These are phyloP conservation scores for Vachellia collinsii DNA, from an alignment of 306 rosid genomes.

Conservation along the genomic window DNA sequence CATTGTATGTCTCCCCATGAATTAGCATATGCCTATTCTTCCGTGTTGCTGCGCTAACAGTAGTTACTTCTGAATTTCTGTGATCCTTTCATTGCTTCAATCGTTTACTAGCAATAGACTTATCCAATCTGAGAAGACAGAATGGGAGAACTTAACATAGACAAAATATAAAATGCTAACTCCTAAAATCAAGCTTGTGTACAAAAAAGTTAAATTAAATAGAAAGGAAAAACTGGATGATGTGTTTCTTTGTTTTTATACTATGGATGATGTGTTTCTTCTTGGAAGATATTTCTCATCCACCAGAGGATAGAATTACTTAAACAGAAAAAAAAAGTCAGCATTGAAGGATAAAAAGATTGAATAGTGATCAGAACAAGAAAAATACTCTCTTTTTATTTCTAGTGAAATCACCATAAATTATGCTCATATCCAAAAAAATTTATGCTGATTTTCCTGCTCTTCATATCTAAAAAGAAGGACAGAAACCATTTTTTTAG, in stretches of 20 bases:
- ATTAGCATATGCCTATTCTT: not conserved
- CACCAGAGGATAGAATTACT: not conserved
- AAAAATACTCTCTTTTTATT: too few species aligned
- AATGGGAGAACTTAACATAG: not conserved
- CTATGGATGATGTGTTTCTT: slow-evolving; percentile 19
- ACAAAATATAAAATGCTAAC: slow-evolving; percentile 10
- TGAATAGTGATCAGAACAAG: too few species aligned
- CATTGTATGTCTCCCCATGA: not conserved
- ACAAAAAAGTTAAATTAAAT: slow-evolving; percentile 4
- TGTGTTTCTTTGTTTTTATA: too few species aligned
- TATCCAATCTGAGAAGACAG: slow-evolving; percentile 42
- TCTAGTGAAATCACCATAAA: too few species aligned
- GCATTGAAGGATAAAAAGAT: too few species aligned
- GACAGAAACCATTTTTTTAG: not conserved
- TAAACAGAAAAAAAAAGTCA: too few species aligned
- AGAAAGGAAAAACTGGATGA: not conserved
- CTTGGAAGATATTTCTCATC: slow-evolving; percentile 6
- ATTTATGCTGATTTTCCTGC: not conserved
- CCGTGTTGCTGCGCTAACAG: not conserved
- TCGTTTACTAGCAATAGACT: slow-evolving; percentile 51
- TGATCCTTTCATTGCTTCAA: slow-evolving; percentile 43
- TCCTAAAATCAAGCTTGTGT: slow-evolving; percentile 12
- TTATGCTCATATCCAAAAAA: too few species aligned
- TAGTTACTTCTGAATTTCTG: not conserved
- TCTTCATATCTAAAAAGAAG: not conserved